phyloP scores from a whole-genome alignment of 2,329 filamentous ascomycete species.

The Elsinoe fawcettii region DNA sequence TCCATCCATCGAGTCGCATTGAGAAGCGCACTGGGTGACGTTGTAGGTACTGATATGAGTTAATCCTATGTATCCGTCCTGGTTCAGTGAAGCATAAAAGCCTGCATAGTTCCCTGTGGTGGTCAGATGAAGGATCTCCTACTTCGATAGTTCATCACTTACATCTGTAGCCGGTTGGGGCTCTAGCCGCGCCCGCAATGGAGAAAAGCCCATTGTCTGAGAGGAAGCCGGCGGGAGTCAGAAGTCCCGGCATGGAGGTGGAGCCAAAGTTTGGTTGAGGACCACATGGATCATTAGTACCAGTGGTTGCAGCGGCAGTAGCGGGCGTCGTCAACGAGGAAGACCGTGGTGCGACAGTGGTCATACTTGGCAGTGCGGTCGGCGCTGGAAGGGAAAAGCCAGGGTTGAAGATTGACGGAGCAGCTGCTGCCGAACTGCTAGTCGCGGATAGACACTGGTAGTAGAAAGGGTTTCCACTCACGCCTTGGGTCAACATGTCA shows the following conservation, averaged over 20 bases:
- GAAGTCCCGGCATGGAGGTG: neutral
- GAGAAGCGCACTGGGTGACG: constrained; percentile 19
- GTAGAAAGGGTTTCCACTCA: neutral
- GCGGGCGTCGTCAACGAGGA: neutral
- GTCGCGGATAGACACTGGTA: constrained; percentile 6
- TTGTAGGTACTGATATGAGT: constrained; percentile 19
- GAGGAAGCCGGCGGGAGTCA: neutral
- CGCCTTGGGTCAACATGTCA: neutral
- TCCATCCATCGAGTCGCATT: constrained; percentile 19
- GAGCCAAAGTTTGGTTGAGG: constrained; percentile 1
- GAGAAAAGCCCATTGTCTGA: neutral
- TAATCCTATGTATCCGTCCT: neutral
- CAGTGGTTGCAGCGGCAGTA: neutral
- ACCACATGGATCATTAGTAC: neutral
- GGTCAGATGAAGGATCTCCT: neutral
- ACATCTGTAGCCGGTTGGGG: constrained; percentile 1
- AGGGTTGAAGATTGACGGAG: neutral
- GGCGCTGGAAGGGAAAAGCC: neutral
- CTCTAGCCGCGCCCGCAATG: neutral
- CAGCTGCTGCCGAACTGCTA: neutral
- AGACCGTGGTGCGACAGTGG: neutral
- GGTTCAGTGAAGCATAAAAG: constrained; percentile 9
- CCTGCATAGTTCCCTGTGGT: neutral
- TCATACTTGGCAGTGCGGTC: neutral
- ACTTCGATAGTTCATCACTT: neutral